These are phyloP conservation scores for Paraphoma chrysanthemicola DNA, from an alignment of 2,329 filamentous ascomycete genomes.

Conservation along the genomic window DNA sequence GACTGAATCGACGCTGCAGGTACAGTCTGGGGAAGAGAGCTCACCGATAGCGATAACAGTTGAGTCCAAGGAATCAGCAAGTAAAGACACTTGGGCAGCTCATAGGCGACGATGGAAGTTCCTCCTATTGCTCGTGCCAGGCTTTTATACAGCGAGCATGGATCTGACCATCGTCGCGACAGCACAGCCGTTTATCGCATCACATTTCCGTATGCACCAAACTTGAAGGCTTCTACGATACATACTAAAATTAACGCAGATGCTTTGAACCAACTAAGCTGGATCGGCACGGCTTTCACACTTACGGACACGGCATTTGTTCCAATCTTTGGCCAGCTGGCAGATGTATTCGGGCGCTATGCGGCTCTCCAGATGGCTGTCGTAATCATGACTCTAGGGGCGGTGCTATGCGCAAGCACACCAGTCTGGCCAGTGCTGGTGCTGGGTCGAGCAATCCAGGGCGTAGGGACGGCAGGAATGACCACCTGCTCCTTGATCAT, in stretches of 20 bases:
- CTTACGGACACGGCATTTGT: background rate
- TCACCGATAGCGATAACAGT: background rate
- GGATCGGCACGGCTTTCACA: background rate
- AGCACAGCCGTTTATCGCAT: background rate
- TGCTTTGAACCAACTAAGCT: background rate
- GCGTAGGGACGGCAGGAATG: background rate
- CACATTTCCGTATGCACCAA: background rate
- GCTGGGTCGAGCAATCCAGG: background rate
- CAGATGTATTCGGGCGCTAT: background rate
- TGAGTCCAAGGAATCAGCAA: background rate
- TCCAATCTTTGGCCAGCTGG: background rate
- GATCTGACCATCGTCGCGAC: background rate
- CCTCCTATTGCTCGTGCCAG: background rate
- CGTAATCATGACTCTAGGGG: background rate
- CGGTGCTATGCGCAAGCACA: background rate
- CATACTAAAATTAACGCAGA: background rate
- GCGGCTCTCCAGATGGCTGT: background rate
- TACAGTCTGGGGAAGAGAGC: background rate
- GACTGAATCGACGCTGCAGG: background rate
- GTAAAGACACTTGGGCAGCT: background rate
- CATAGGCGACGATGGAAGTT: background rate
- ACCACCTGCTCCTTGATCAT: background rate
- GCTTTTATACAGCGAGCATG: background rate
- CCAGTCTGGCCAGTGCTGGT: background rate
- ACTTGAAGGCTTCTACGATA: background rate